Conservation (phyloP, 2,329 filamentous ascomycete species). For the Coniella vitis region DNA sequence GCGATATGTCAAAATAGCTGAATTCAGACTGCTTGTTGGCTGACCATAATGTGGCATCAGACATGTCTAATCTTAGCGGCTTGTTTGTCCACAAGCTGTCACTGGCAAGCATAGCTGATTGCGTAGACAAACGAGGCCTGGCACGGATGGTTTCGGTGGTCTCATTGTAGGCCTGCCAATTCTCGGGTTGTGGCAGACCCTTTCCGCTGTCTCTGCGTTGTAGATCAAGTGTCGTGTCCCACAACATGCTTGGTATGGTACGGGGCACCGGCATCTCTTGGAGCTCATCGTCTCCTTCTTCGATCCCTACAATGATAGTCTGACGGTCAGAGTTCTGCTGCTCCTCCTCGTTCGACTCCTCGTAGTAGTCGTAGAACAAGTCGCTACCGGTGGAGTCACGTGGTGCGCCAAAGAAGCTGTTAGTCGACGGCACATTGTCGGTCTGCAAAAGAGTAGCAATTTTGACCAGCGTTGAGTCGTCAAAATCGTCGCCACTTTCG, state of each 20-base stretch:
- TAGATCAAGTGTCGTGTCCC: conserved; percentile 9
- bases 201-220: neutral
- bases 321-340: conserved; percentile 19
- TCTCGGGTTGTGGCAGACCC: conserved; percentile 9
- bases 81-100: conserved; percentile 19
- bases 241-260: conserved; percentile 14
- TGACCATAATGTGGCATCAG: conserved; percentile 11
- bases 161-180: conserved; percentile 16
- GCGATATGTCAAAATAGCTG: no score
- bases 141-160: conserved; percentile 13
- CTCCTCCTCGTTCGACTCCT: conserved; percentile 20
- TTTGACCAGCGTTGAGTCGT: conserved; percentile 57
- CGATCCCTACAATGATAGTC: conserved; percentile 27
- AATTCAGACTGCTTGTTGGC: neutral
- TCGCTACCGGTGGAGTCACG: conserved; percentile 18
- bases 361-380: conserved; percentile 29
- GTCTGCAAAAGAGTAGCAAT: conserved; percentile 53
- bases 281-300: conserved; percentile 21
- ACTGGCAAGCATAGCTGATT: conserved; percentile 11
- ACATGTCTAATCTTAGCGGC: neutral
- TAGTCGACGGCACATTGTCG: conserved; percentile 43
- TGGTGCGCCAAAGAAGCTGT: conserved; percentile 39
- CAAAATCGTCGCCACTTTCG: conserved; percentile 47
- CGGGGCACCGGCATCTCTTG: conserved; percentile 17
- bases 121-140: conserved; percentile 11